Base-by-base conservation (phyloP, 441 rosid species). In the Capsella rubella region DNA sequence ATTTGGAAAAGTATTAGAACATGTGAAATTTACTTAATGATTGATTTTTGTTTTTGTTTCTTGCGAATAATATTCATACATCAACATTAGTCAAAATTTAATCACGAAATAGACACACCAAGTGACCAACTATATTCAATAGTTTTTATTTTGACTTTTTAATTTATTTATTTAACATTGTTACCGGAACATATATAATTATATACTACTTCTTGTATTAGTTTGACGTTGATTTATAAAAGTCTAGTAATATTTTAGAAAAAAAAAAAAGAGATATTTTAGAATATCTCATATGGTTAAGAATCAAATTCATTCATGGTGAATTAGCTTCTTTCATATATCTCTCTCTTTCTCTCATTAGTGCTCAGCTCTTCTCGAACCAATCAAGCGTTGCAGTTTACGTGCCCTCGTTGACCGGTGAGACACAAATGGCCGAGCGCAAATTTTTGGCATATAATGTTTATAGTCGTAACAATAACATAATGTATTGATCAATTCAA, bases 1-100 rank as follows among this genome's bases (percentile, higher is more conserved):
- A 39, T 2, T 0, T 68, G 27, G 79, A 75, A 75, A 75, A 75
- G 79, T 61, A 69, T 1, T 68, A 52, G 13, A 6, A 35, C 64
- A 61, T 45, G 74, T 62, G 69, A 42, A 7, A 29, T 28, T 21
- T 37, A 35, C 14, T 25, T 15, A 12, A 29, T 31, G 53, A 42
- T 55, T 29, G 32, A 29, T 31, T 4, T 31, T 31, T 29, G n/a
- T 29, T 31, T 31, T 31, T 31, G 34, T 21, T 21, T 21, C 25
- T 21, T 21, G 25, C 1, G 34, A 31, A 0, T 52, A 51, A 21
- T 21, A 51, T 39, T 42, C 15, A 37, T 45, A 18, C 14, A 37
- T 65, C 18, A 2, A 25, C 25, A 51, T 18, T 37, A n/a, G 50
- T 16, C 18, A 16, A 16, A 16, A 16, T 16, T 16, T 16, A 16